phyloP scores from a whole-genome alignment of 2,329 filamentous ascomycete species.

The Akanthomyces dipterigenus region DNA sequence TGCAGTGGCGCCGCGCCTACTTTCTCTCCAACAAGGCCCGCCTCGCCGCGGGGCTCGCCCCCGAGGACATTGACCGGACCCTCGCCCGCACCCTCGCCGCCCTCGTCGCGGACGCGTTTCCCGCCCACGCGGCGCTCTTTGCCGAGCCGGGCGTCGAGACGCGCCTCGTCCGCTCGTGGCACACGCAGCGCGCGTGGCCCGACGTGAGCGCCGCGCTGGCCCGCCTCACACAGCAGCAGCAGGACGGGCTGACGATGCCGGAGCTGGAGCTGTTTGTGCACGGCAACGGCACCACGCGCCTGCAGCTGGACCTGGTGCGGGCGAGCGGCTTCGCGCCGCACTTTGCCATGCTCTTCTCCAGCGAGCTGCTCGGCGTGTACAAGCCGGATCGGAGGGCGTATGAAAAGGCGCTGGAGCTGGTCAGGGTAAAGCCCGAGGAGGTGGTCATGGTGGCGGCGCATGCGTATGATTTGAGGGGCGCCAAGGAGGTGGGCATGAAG shows the following conservation, averaged over 20 bases:
- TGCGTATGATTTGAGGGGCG: slow-evolving; percentile 45
- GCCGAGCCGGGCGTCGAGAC: slow-evolving; percentile 14
- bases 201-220: slow-evolving; percentile 39
- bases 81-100: slow-evolving; percentile 34
- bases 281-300: slow-evolving; percentile 47
- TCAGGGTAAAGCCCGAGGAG: slow-evolving; percentile 38
- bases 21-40: slow-evolving; percentile 39
- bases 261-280: slow-evolving; percentile 41
- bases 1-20: slow-evolving; percentile 44
- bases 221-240: no score
- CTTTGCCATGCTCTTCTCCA: slow-evolving; percentile 48
- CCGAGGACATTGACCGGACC: slow-evolving; percentile 47
- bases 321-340: slow-evolving; percentile 34
- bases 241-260: no score
- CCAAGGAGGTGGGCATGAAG: slow-evolving; percentile 39
- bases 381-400: slow-evolving; percentile 44
- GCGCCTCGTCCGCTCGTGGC: slow-evolving; percentile 35
- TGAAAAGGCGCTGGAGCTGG: slow-evolving; percentile 34
- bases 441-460: slow-evolving; percentile 48
- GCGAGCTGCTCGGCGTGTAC: slow-evolving; percentile 40
- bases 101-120: slow-evolving; percentile 24
- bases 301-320: slow-evolving; percentile 45
- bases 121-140: not conserved
- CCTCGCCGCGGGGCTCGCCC: slow-evolving; percentile 24
- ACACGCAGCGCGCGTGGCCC: slow-evolving; percentile 43